Evolutionary conservation across 2,329 filamentous ascomycete genomes (phyloP), one percentile per base, ranked within the genome.

Genomic region (Aspergillus versicolor): DNA sequence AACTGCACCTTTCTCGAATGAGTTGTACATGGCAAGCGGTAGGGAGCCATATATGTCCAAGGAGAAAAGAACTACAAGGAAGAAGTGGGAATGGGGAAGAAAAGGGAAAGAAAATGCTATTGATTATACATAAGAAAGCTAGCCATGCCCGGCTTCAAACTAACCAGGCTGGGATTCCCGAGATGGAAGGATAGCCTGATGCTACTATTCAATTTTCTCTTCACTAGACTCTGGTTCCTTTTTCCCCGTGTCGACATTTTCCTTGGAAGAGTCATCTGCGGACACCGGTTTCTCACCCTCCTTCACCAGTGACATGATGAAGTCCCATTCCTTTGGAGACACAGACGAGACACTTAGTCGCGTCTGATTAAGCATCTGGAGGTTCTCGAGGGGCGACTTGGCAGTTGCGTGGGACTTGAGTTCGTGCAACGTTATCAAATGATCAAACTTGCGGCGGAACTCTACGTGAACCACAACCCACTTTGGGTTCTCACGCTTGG

Each of bases 381-480:
- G 91, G 49, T 85, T 82, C 66, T 85, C 84, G 41, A 96, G 77
- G 6, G 84, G 79, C 50, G 75, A 73, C 7, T 80, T 82, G 8
- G 83, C 69, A 41, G 80, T 78, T 5, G 84, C 84, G 67, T 88
- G 80, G 37, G 83, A 82, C 53, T 89, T 88, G 44, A 97, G 81
- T 63, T 90, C 86, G 60, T 84, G 83, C 51, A 97, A 81, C 5
- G 82, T 82, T 56, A 97, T 83, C 0, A 86, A 83, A 13, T 85
- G 81, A 2, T 81, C 79, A 65, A 97, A 92, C 74, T 96, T 97
- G 71, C 86, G 87, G 56, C 89, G 86, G 71, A 96, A 97, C 67
- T 88, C 83, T 47, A 97, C 93, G 60, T 95, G 89, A 1, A 97
- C 94, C 17, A 94, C 84, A 52, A 87, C 90, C 94, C 94, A 99